These are phyloP conservation scores for Fusarium sp. DNA, from an alignment of 2,329 filamentous ascomycete genomes.

Conservation along the genomic window DNA sequence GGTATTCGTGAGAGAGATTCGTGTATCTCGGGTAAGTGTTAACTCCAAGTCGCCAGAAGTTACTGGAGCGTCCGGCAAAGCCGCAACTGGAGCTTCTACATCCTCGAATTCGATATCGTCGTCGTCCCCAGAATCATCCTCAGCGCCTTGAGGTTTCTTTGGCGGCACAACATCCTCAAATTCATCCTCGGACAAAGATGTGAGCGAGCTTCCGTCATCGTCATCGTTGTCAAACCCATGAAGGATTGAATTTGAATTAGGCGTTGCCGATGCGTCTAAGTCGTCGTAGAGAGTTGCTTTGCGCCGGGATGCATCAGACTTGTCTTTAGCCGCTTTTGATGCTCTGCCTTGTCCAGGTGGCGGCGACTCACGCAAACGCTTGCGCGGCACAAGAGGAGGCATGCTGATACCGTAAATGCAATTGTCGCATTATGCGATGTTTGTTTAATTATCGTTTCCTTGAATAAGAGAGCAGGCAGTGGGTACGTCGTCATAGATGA, in stretches of 20 bases:
- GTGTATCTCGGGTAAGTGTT: slow-evolving; percentile 71
- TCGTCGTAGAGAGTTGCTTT: slow-evolving; percentile 72
- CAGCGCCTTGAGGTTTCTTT: slow-evolving; percentile 55
- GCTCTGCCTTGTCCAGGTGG: slow-evolving; percentile 43
- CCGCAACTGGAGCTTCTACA: slow-evolving; percentile 72
- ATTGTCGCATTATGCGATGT: slow-evolving; percentile 29
- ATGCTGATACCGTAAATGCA: slow-evolving; percentile 56
- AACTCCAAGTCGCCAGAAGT: slow-evolving; percentile 78
- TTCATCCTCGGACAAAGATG: slow-evolving; percentile 67
- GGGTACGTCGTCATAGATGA: slow-evolving; percentile 35
- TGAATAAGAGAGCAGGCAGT: slow-evolving; percentile 4
- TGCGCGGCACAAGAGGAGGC: slow-evolving; percentile 76
- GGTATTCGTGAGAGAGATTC: slow-evolving; percentile 70
- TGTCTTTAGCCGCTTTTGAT: slow-evolving; percentile 47
- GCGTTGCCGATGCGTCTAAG: slow-evolving; percentile 63
- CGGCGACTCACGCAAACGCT: slow-evolving; percentile 68
- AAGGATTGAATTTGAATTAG: slow-evolving; percentile 57
- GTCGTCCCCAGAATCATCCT: slow-evolving; percentile 47
- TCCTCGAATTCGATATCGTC: slow-evolving; percentile 70
- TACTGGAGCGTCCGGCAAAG: slow-evolving; percentile 58
- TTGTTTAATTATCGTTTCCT: background rate
- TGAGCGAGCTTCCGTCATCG: slow-evolving; percentile 58
- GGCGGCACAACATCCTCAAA: slow-evolving; percentile 60
- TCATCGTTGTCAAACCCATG: slow-evolving; percentile 59
- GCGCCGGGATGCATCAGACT: slow-evolving; percentile 48